phyloP scores from a whole-genome alignment of 768 basidiomycete species.

The Floccularia luteovirens region DNA sequence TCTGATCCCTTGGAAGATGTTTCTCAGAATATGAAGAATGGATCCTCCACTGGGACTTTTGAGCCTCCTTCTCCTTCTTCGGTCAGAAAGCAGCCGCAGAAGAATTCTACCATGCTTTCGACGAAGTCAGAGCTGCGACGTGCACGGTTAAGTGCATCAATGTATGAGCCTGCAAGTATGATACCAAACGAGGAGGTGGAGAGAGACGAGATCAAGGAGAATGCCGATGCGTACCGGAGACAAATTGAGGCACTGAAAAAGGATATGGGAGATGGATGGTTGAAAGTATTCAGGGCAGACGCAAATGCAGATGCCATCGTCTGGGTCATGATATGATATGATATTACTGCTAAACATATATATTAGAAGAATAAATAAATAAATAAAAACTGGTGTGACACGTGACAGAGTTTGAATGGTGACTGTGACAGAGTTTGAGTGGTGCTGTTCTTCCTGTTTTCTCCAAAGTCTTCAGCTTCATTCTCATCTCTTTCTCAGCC shows the following conservation, averaged over 20 bases:
- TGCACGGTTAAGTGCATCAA: slow-evolving; percentile 51
- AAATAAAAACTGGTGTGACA: too few relatives aligned
- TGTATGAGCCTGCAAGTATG: slow-evolving; percentile 49
- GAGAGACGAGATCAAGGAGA: slow-evolving; percentile 25
- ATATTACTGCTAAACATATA: slow-evolving; percentile 1
- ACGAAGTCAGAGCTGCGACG: slow-evolving; percentile 37
- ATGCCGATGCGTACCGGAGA: slow-evolving; percentile 67
- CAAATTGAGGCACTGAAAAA: slow-evolving; percentile 75
- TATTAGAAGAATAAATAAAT: background rate
- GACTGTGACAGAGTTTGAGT: slow-evolving; percentile 1
- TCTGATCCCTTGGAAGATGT: slow-evolving; percentile 4
- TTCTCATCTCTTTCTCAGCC: slow-evolving; percentile 12
- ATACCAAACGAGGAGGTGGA: slow-evolving; percentile 15
- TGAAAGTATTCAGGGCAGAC: slow-evolving; percentile 83
- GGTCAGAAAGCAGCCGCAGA: slow-evolving; percentile 6
- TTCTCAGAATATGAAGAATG: slow-evolving; percentile 1
- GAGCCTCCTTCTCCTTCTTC: slow-evolving; percentile 1
- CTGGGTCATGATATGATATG: slow-evolving; percentile 2
- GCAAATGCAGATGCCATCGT: slow-evolving; percentile 15
- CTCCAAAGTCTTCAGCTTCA: slow-evolving; percentile 10
- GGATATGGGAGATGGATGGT: slow-evolving; percentile 88
- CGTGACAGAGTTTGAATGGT: slow-evolving; percentile 1
- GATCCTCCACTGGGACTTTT: slow-evolving; percentile 6
- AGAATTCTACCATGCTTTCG: slow-evolving; percentile 19
- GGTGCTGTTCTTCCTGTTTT: slow-evolving; percentile 1